Percentiles rank a stretch among this genome's conserved stretches.
These are phyloP conservation scores for Noccaea bulbosa DNA, from an alignment of 345 rosid species.

Conservation along the genomic window DNA sequence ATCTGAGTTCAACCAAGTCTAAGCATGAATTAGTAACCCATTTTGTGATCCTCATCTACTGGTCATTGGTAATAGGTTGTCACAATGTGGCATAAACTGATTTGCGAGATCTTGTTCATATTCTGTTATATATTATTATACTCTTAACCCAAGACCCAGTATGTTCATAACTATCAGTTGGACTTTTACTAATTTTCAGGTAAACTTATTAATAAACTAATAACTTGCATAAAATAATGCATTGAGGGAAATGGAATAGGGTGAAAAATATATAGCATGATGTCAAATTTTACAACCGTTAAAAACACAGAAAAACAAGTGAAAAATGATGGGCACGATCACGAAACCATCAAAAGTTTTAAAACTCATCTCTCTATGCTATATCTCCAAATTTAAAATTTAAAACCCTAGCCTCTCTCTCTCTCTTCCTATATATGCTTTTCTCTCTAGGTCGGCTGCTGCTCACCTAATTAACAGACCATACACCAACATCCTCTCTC, in stretches of 20 bases:
- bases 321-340: conserved; percentile 49
- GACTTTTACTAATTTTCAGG: conserved; percentile 11
- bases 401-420: conserved; percentile 37
- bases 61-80: too few species aligned
- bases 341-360: conserved; percentile 14
- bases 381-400: conserved; percentile 23
- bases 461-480: conserved; percentile 45
- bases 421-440: conserved; percentile 18
- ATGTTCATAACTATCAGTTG: not conserved
- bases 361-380: conserved; percentile 21
- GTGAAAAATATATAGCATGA: conserved; percentile 11
- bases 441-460: conserved; percentile 71
- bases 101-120: too few species aligned
- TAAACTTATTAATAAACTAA: not conserved
- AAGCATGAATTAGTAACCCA: too few species aligned
- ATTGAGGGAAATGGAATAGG: conserved; percentile 18
- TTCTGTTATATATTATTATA: too few species aligned
- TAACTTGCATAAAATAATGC: conserved; percentile 16
- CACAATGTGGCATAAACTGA: too few species aligned
- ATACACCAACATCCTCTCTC: conserved; percentile 42
- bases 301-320: conserved; percentile 57
- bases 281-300: conserved; percentile 57
- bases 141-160: too few species aligned
- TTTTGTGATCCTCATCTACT: too few species aligned
- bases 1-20: too few species aligned